Evolutionary conservation across 2,329 filamentous ascomycete genomes (phyloP).

Genomic region (Aureobasidium musti): DNA sequence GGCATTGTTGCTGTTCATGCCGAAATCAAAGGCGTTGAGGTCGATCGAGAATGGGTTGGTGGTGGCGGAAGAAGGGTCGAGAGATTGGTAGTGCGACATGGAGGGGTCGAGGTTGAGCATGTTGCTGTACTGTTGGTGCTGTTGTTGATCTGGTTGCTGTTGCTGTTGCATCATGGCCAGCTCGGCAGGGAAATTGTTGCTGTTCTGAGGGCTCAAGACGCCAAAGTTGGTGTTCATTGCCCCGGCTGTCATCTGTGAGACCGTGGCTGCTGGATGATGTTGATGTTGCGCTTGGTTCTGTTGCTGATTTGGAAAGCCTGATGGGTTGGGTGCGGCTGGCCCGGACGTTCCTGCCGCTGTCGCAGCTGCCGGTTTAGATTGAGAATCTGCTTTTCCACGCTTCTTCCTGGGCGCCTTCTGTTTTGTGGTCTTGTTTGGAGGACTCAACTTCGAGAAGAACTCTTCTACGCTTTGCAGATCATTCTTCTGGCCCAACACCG

Average conservation of each 20-base stretch:
- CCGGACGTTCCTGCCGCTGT: constrained; percentile 2
- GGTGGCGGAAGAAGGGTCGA: constrained; percentile 28
- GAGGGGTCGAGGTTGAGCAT: constrained; percentile 44
- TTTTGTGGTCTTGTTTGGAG: constrained; percentile 51
- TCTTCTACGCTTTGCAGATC: constrained; percentile 94
- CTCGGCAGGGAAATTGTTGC: constrained; percentile 25
- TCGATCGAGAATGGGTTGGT: constrained; percentile 33
- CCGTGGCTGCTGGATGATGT: constrained; percentile 31
- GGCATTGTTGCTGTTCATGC: constrained; percentile 32
- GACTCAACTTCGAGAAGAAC: constrained; percentile 80
- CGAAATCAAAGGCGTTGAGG: constrained; percentile 33
- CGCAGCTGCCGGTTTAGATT: constrained; percentile 26
- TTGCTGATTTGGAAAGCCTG: constrained; percentile 38
- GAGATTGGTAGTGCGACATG: constrained; percentile 35
- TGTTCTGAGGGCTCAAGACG: constrained; percentile 6
- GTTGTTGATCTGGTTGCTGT: constrained; percentile 20
- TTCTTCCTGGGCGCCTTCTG: constrained; percentile 44
- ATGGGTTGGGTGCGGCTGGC: constrained; percentile 28
- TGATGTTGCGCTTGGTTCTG: constrained; percentile 17
- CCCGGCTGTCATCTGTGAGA: constrained; percentile 15
- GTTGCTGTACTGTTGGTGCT: constrained; percentile 25
- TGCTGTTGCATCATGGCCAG: constrained; percentile 31
- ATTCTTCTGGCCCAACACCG: constrained; percentile 82
- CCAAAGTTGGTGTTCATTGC: constrained; percentile 5
- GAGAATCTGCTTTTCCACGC: constrained; percentile 37